Evolutionary conservation across 2,329 filamentous ascomycete species (phyloP).

Genomic region (Exserohilum rostratum): DNA sequence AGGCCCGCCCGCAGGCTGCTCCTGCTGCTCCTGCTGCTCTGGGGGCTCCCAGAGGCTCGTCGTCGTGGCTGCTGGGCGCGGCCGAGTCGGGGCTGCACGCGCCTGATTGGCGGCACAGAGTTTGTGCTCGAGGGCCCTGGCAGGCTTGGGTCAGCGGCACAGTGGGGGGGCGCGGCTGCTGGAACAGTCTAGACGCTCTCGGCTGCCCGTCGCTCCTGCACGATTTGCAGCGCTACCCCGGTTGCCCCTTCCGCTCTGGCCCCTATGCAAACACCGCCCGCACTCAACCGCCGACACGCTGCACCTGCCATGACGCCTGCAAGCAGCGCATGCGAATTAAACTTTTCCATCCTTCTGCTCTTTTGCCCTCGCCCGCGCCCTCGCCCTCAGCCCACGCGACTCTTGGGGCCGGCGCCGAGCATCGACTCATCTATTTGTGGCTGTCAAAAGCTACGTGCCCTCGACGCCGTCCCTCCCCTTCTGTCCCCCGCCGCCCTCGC

Average conservation of each 20-base stretch:
- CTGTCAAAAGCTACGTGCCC: constrained; percentile 3
- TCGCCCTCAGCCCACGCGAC: too few species aligned
- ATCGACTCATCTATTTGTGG: constrained; percentile 4
- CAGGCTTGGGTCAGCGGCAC: background rate
- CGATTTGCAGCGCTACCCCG: constrained; percentile 26
- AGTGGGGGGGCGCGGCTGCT: constrained; percentile 16
- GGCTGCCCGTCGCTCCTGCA: constrained; percentile 18
- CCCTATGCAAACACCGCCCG: constrained; percentile 20
- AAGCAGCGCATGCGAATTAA: constrained; percentile 6
- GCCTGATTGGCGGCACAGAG: background rate
- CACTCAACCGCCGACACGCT: constrained; percentile 13
- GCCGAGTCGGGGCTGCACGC: too few species aligned
- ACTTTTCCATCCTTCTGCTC: constrained; percentile 6
- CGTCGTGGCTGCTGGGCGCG: background rate
- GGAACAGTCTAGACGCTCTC: constrained; percentile 29
- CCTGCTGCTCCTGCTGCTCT: too few species aligned
- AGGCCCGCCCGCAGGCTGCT: too few species aligned
- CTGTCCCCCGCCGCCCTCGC: too few species aligned
- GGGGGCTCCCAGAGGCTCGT: background rate
- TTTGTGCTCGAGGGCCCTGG: constrained; percentile 7
- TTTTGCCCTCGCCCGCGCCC: background rate
- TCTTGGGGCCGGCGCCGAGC: background rate
- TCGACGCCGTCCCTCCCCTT: too few species aligned
- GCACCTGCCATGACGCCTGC: constrained; percentile 3
- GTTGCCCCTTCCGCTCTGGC: constrained; percentile 17